These are phyloP conservation scores for Pneumocystis jirovecii DNA, from an alignment of 1,139 yeast species.

Conservation along the genomic window DNA sequence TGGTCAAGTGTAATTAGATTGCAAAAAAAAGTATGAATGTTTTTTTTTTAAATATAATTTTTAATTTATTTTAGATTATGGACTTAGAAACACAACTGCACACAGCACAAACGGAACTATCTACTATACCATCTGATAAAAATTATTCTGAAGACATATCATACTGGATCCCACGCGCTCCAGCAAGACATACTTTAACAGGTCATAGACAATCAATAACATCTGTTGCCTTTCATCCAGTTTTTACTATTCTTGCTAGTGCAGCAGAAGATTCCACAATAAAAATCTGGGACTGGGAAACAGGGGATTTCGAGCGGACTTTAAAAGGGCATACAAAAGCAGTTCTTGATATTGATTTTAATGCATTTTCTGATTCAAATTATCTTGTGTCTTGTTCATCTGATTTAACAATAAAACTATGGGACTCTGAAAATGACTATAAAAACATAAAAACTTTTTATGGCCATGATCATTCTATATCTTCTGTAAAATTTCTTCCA, in stretches of 20 bases:
- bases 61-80: conserved; percentile 19
- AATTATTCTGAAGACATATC: conserved; percentile 19
- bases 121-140: conserved; percentile 20
- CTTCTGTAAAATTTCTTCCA: conserved; percentile 44
- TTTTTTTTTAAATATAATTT: background rate
- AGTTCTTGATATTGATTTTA: conserved; percentile 46
- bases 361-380: conserved; percentile 18
- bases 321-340: conserved; percentile 66
- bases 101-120: conserved; percentile 33
- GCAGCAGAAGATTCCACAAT: conserved; percentile 66
- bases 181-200: conserved; percentile 33
- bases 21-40: conserved; percentile 45
- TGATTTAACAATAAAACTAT: conserved; percentile 56
- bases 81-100: conserved; percentile 35
- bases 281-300: conserved; percentile 61
- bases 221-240: conserved; percentile 58
- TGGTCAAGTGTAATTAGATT: conserved; percentile 78
- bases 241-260: conserved; percentile 46
- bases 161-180: conserved; percentile 56
- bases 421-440: conserved; percentile 43
- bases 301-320: conserved; percentile 51
- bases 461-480: conserved; percentile 87
- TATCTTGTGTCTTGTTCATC: conserved; percentile 47
- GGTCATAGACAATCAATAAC: conserved; percentile 51
- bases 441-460: conserved; percentile 48